Evolutionary conservation across 2,329 filamentous ascomycete species (phyloP), one percentile per base, ranked within the genome.

Genomic region (Phyllosticta citribraziliensis): DNA sequence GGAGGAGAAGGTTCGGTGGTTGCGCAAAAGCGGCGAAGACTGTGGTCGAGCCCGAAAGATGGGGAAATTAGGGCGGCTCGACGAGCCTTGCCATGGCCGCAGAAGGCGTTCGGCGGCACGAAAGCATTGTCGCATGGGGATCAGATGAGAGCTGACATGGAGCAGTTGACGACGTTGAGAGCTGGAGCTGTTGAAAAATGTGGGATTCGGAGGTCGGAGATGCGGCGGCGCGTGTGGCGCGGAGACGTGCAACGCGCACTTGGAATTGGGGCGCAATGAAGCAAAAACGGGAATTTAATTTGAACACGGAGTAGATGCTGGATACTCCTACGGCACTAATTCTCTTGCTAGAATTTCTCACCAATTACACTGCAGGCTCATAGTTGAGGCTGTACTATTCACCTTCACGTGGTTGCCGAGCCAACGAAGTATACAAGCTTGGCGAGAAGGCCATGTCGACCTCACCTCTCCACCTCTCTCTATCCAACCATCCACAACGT

Each of bases 111-210:
- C 71, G 69, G 72, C 70, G 70, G 73, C 71, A 67, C 73, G 72
- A 66, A 76, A 74, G 70, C 78, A 80, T 80, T 70, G 71, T 79
- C 74, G 77, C 78, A 80, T 80, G 73, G 71, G 74, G 64, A 57
- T 62, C 51, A 58, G 54, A 47, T 60, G 20, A 52, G 30, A 11
- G 40, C 51, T 58, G 61, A 52, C 56, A 59, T 62, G 19, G 53
- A 53, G 56, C 33, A 54, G 59, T 57, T 22, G 40, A n/a, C 54
- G 50, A 27, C 54, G 40, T 19, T 24, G 22, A 52, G 25, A 24
- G 30, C 27, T 47, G 25, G 14, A 11, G 27, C 51, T 52, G 30
- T 55, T 17, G 52, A 59, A 59, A 58, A 55, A 59, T 62, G 59
- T 55, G 25, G 58, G 24, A 24, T 51, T 57, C 55, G 60, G 55